phyloP scores from a whole-genome alignment of 257 asterid genomes.

The Henckelia pumila region DNA sequence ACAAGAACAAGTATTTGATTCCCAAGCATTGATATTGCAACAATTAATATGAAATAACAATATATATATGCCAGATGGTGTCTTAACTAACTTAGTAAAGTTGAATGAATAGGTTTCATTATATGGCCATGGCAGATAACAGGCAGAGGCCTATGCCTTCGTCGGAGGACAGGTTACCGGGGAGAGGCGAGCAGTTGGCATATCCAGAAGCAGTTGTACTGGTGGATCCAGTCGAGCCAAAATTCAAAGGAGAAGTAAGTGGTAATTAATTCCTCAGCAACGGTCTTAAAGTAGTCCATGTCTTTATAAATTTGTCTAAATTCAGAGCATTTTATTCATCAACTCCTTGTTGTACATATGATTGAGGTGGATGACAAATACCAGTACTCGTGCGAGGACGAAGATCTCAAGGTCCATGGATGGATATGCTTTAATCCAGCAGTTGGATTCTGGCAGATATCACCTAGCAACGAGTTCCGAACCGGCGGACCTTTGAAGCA shows the following conservation, averaged over 20 bases:
- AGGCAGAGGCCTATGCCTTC: constrained; percentile 69
- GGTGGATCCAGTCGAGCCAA: constrained; percentile 63
- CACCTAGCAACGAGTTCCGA: constrained; percentile 60
- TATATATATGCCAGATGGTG: too few species aligned
- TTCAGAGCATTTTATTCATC: background rate
- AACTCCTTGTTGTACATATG: background rate
- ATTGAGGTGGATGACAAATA: constrained; percentile 88
- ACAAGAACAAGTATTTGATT: constrained; percentile 66
- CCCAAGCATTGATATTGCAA: too few species aligned
- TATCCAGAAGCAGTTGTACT: constrained; percentile 79
- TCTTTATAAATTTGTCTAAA: background rate
- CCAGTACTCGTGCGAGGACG: constrained; percentile 59
- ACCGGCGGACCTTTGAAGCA: constrained; percentile 78
- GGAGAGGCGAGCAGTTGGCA: constrained; percentile 57
- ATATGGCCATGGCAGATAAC: constrained; percentile 74
- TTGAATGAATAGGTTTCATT: constrained; percentile 51
- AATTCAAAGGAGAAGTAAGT: constrained; percentile 66
- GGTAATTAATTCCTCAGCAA: background rate
- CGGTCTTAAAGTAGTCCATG: background rate
- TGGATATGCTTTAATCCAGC: constrained; percentile 66
- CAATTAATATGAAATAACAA: too few species aligned
- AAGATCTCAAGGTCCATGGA: constrained; percentile 65
- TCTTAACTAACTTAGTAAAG: background rate
- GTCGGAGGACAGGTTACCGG: constrained; percentile 70
- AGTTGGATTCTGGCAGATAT: constrained; percentile 72